Evolutionary conservation across 225 moss, liverwort and hornwort genomes (phyloP).

Genomic region (Neckera pumila): DNA sequence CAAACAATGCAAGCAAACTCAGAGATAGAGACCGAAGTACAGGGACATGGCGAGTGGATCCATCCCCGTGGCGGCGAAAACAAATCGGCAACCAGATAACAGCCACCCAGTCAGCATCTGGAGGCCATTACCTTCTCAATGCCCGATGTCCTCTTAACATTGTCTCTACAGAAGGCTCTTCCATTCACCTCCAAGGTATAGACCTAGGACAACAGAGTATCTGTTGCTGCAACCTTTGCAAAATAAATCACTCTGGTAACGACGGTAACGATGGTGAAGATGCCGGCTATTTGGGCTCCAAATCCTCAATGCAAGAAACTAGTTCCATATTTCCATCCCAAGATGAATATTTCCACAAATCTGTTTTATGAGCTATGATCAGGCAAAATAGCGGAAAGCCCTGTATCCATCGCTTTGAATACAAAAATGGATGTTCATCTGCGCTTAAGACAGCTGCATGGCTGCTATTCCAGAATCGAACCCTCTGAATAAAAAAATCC

Average conservation of each 20-base stretch:
- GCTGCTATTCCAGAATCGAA: conserved; percentile 21
- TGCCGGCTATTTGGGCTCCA: conserved; percentile 37
- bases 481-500: conserved; percentile 6
- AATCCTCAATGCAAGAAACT: conserved; percentile 59
- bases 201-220: conserved; percentile 71
- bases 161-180: conserved; percentile 75
- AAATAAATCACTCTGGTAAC: conserved; percentile 66
- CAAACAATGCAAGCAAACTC: conserved; percentile 30
- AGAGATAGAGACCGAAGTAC: conserved; percentile 11
- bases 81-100: conserved; percentile 89
- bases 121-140: conserved; percentile 99
- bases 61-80: conserved; percentile 45
- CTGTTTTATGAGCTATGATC: conserved; percentile 69
- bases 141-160: conserved; percentile 79
- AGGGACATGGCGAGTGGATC: conserved; percentile 1
- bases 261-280: conserved; percentile 49
- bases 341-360: conserved; percentile 56
- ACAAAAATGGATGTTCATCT: conserved; percentile 57
- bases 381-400: conserved; percentile 59
- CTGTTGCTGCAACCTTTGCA: conserved; percentile 86
- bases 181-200: conserved; percentile 84
- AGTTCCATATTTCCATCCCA: conserved; percentile 55
- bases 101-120: conserved; percentile 99
- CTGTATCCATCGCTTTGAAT: conserved; percentile 75
- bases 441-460: conserved; percentile 60